A percentile compares a stretch with the other conserved stretches of the same genome.
Evolutionary conservation across 1,139 yeast genomes (phyloP).

Genomic region (Diutina pseudorugosa): DNA sequence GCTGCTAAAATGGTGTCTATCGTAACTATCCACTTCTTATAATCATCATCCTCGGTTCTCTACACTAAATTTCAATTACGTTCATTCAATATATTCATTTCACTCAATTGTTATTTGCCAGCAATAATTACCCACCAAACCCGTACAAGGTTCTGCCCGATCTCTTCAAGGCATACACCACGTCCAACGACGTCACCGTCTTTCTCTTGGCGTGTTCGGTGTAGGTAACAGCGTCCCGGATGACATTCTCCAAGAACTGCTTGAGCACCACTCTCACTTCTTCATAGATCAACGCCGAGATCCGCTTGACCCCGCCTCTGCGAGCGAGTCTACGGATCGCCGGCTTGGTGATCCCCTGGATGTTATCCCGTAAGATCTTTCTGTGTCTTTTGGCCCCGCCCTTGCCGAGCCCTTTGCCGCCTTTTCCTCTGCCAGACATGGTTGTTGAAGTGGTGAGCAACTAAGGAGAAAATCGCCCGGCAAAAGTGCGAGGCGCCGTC

Average conservation of each 20-base stretch:
- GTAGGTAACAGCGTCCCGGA: constrained; percentile 98
- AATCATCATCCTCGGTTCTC: no score
- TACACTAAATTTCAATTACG: no score
- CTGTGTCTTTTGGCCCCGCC: constrained; percentile 99
- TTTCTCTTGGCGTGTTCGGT: constrained; percentile 99
- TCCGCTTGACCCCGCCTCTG: constrained; percentile 99
- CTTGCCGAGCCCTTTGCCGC: constrained; percentile 98
- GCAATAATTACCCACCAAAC: constrained; percentile 80
- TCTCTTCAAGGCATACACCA: constrained; percentile 98
- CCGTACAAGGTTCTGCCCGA: constrained; percentile 99
- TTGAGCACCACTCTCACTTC: constrained; percentile 96
- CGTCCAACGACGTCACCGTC: constrained; percentile 98
- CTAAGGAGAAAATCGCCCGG: background rate
- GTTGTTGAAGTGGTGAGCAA: constrained; percentile 12
- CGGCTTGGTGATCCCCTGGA: constrained; percentile 99
- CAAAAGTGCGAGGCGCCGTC: background rate
- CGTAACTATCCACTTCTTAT: no score
- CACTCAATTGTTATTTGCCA: no score
- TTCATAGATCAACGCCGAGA: constrained; percentile 96
- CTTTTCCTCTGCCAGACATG: constrained; percentile 99
- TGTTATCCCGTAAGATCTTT: constrained; percentile 98
- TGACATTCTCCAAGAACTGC: constrained; percentile 91
- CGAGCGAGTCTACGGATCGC: constrained; percentile 99
- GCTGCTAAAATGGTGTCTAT: no score
- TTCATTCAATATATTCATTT: background rate